Percentiles rank a stretch among this genome's conserved stretches.
Conservation (phyloP, 345 rosid species). For the Eucalyptus rudis region DNA sequence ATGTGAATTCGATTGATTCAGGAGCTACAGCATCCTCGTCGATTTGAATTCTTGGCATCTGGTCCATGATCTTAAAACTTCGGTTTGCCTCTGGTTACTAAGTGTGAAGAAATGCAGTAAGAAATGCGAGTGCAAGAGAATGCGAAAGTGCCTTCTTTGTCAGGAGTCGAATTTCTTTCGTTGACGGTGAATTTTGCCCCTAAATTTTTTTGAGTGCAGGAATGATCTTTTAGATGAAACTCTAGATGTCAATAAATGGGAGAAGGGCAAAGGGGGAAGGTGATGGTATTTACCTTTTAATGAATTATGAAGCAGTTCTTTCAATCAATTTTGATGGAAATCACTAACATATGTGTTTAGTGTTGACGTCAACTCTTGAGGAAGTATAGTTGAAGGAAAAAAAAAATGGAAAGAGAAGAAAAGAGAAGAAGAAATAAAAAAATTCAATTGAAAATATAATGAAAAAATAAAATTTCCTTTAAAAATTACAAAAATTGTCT, state of each 20-base stretch:
- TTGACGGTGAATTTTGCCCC: background rate
- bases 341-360: background rate
- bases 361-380: background rate
- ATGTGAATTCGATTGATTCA: background rate
- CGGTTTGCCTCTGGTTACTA: background rate
- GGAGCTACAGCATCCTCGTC: background rate
- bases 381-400: background rate
- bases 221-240: background rate
- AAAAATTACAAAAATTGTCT: background rate
- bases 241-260: background rate
- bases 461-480: too few species aligned
- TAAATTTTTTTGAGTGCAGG: background rate
- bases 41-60: background rate
- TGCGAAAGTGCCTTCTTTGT: background rate
- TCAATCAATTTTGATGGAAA: background rate
- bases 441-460: background rate
- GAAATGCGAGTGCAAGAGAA: background rate
- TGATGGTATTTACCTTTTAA: background rate
- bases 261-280: background rate
- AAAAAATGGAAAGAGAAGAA: background rate
- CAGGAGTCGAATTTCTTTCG: background rate
- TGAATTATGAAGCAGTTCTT: too few species aligned
- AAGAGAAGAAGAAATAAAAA: background rate
- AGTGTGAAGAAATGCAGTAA: background rate
- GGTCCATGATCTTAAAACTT: background rate